Conservation (phyloP, 306 rosid species). For the Cicer yamashitae region DNA sequence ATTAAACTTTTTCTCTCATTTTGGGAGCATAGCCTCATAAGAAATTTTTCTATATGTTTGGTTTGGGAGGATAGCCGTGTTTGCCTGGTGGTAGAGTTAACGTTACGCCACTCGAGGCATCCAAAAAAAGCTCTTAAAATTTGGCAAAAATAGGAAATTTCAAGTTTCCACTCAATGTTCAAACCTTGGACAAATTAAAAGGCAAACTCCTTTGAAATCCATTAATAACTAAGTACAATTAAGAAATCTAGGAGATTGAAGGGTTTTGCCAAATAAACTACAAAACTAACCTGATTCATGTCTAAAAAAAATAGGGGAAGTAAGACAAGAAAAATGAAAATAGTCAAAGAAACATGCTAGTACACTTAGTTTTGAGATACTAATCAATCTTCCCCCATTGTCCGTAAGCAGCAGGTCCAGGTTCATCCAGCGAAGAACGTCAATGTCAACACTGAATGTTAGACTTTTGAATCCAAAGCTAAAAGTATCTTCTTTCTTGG, state of each 20-base stretch:
- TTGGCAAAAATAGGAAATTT: conserved; percentile 1
- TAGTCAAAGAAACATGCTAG: conserved; percentile 36
- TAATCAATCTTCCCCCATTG: conserved; percentile 37
- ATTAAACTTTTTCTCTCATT: too few relatives aligned
- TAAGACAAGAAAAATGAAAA: conserved; percentile 4
- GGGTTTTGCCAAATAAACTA: conserved; percentile 40
- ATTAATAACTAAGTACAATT: conserved; percentile 37
- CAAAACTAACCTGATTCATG: conserved; percentile 45
- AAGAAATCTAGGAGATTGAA: conserved; percentile 10
- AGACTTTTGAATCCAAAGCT: conserved; percentile 84
- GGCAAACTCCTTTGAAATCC: conserved; percentile 36
- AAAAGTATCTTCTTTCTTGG: conserved; percentile 98
- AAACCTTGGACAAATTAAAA: conserved; percentile 15
- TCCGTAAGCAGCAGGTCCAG: conserved; percentile 26
- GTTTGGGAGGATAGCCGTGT: background rate
- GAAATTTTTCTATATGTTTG: too few relatives aligned
- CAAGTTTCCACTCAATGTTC: background rate
- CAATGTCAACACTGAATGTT: conserved; percentile 43
- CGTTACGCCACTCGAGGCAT: background rate
- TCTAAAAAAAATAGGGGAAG: conserved; percentile 21
- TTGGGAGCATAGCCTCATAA: too few relatives aligned
- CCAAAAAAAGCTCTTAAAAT: background rate
- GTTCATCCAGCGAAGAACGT: conserved; percentile 35
- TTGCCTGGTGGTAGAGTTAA: background rate
- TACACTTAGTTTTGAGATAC: conserved; percentile 36